Percentiles rank a stretch among this genome's conserved stretches.
Conservation (phyloP, 1,139 yeast genomes). For the Geotrichum candidum region DNA sequence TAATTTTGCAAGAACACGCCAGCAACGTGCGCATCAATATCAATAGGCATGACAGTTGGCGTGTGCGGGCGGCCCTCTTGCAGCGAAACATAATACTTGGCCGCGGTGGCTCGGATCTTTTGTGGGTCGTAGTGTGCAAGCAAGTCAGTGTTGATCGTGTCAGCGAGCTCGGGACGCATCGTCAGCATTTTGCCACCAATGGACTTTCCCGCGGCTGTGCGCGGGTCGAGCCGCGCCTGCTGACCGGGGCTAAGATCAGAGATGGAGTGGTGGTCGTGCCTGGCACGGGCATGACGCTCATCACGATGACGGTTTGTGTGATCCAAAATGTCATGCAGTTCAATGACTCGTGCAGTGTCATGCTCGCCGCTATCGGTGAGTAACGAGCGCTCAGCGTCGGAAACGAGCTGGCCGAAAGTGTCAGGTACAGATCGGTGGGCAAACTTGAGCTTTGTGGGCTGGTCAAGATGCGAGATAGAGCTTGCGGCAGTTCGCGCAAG, state of each 20-base stretch:
- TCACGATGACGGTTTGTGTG: neutral
- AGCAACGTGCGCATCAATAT: slow-evolving; percentile 77
- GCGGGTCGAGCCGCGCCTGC: slow-evolving; percentile 8
- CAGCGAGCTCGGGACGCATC: slow-evolving; percentile 22
- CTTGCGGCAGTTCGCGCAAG: neutral
- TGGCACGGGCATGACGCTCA: neutral
- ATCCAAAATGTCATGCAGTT: neutral
- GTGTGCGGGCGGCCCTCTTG: slow-evolving; percentile 27
- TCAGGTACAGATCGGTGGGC: slow-evolving; percentile 14
- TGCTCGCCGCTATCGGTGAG: neutral
- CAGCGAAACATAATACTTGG: slow-evolving; percentile 25
- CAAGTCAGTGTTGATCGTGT: slow-evolving; percentile 21
- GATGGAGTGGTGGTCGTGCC: neutral
- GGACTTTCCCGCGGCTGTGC: slow-evolving; percentile 15
- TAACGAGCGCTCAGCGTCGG: slow-evolving; percentile 6
- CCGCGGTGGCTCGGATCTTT: slow-evolving; percentile 26
- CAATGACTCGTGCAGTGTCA: slow-evolving; percentile 1
- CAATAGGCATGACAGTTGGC: slow-evolving; percentile 43
- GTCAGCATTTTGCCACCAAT: slow-evolving; percentile 12
- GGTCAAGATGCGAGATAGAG: neutral
- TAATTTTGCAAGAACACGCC: slow-evolving; percentile 83
- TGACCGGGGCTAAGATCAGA: slow-evolving; percentile 2
- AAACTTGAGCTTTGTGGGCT: slow-evolving; percentile 13
- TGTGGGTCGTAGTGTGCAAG: slow-evolving; percentile 24
- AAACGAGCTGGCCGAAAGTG: slow-evolving; percentile 14